Conservation (phyloP, 495 filamentous ascomycete genomes). For the Penicillium silybi region DNA sequence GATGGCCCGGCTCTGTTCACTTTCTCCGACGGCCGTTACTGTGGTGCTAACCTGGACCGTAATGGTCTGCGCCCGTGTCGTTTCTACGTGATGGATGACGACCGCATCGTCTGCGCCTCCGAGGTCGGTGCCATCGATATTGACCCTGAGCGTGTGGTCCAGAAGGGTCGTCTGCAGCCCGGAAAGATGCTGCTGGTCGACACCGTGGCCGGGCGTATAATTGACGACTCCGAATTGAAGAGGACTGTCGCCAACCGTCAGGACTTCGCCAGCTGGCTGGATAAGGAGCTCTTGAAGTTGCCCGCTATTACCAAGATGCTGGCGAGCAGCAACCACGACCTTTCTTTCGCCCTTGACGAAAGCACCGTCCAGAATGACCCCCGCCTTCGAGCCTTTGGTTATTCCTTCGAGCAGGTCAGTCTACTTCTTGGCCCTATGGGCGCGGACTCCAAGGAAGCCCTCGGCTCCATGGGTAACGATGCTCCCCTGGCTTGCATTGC, state of each 20-base stretch:
- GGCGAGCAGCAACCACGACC: slow-evolving; percentile 53
- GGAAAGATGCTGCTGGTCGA: slow-evolving; percentile 98
- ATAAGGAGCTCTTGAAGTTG: slow-evolving; percentile 78
- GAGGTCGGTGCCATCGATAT: slow-evolving; percentile 95
- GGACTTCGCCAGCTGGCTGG: slow-evolving; percentile 86
- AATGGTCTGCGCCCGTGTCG: slow-evolving; percentile 96
- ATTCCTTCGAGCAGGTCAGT: slow-evolving; percentile 95
- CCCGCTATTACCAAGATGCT: slow-evolving; percentile 68
- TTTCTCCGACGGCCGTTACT: slow-evolving; percentile 96
- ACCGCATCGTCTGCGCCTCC: slow-evolving; percentile 97
- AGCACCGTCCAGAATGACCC: slow-evolving; percentile 80
- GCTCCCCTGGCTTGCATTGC: slow-evolving; percentile 91
- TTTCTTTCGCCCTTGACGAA: slow-evolving; percentile 63
- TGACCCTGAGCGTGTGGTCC: slow-evolving; percentile 83
- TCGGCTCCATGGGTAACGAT: slow-evolving; percentile 99
- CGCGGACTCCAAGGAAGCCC: slow-evolving; percentile 97
- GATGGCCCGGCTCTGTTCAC: slow-evolving; percentile 97
- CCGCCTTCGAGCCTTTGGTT: slow-evolving; percentile 84
- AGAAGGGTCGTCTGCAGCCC: slow-evolving; percentile 93
- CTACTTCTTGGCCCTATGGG: slow-evolving; percentile 95
- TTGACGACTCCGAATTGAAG: slow-evolving; percentile 94
- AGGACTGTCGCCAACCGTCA: slow-evolving; percentile 76
- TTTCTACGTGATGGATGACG: slow-evolving; percentile 97
- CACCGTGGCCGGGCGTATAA: slow-evolving; percentile 90
- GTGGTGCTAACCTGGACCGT: slow-evolving; percentile 96